Percentiles rank a stretch among this genome's conserved stretches.
Conservation (phyloP, 345 rosid genomes). For the Gossypium herbaceum region DNA sequence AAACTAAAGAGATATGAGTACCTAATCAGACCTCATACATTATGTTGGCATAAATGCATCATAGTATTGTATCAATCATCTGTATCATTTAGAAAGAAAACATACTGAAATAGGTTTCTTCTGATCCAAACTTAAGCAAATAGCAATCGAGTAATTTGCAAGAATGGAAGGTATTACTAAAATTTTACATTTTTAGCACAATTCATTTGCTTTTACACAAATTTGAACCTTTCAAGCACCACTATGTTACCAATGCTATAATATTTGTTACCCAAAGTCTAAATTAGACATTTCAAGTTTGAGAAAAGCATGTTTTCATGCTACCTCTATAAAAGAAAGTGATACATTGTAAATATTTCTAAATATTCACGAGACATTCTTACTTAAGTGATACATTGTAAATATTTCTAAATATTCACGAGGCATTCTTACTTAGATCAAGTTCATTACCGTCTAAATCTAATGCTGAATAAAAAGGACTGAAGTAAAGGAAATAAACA, state of each 20-base stretch:
- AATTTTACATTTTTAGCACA: neutral
- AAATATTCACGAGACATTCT: neutral
- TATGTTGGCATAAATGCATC: neutral
- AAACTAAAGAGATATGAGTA: neutral
- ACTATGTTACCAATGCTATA: neutral
- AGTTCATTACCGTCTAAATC: neutral
- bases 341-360: neutral
- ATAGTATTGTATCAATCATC: neutral
- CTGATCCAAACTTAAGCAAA: neutral
- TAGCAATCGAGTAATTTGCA: neutral
- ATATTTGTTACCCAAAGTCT: neutral
- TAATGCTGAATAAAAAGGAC: neutral
- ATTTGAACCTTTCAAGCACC: neutral
- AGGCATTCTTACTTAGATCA: neutral
- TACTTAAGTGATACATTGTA: neutral
- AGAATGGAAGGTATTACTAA: neutral
- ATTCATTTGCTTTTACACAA: neutral
- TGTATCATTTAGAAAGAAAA: neutral
- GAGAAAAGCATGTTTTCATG: neutral
- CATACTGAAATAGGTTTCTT: neutral
- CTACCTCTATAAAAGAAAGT: neutral
- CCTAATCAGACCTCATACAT: neutral
- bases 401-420: neutral
- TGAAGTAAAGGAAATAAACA: neutral
- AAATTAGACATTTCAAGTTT: neutral